Evolutionary conservation across 495 filamentous ascomycete genomes (phyloP).

Genomic region (Xylaria acuta): DNA sequence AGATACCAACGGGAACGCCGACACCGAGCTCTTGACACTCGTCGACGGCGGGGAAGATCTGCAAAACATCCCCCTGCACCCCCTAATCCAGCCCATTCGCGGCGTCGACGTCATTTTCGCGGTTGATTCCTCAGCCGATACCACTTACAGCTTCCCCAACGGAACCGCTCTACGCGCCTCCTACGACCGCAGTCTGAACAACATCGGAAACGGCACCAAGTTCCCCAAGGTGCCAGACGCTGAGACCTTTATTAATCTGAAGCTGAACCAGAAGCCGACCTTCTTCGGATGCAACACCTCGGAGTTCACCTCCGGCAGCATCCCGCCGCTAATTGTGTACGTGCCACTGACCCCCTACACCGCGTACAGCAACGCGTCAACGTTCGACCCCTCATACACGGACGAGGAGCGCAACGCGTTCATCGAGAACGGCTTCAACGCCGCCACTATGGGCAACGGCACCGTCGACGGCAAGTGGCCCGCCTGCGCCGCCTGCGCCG

Average conservation of each 20-base stretch:
- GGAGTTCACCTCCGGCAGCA: conserved; percentile 63
- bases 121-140: conserved; percentile 86
- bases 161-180: conserved; percentile 83
- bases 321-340: conserved; percentile 81
- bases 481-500: conserved; percentile 84
- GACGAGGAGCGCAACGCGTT: conserved; percentile 71
- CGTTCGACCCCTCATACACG: conserved; percentile 69
- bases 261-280: conserved; percentile 82
- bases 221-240: conserved; percentile 84
- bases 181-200: conserved; percentile 72
- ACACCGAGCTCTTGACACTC: conserved; percentile 66
- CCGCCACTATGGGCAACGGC: conserved; percentile 80
- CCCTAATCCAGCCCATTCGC: conserved; percentile 80
- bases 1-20: conserved; percentile 64
- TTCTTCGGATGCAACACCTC: conserved; percentile 89
- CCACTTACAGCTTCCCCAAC: conserved; percentile 78
- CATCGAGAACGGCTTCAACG: conserved; percentile 83
- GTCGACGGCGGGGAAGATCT: conserved; percentile 69
- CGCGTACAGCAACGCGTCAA: conserved; percentile 73
- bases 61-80: conserved; percentile 88
- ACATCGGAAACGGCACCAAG: conserved; percentile 77
- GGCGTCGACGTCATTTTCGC: conserved; percentile 92
- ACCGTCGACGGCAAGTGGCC: conserved; percentile 76
- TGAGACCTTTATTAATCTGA: conserved; percentile 86
- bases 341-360: conserved; percentile 87